phyloP scores from a whole-genome alignment of 345 rosid genomes.

The Rhodamnia rubescens region DNA sequence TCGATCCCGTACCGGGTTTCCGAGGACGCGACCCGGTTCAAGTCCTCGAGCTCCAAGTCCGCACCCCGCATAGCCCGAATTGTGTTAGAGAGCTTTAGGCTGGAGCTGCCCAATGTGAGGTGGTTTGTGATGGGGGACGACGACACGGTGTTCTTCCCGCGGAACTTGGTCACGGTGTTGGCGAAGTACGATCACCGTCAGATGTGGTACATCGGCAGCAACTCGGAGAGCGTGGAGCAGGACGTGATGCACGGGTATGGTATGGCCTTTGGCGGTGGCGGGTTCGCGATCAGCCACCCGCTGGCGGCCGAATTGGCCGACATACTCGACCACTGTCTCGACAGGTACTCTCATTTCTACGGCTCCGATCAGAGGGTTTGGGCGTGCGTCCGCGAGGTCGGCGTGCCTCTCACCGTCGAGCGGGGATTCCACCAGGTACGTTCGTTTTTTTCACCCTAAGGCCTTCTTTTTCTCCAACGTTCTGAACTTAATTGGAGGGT shows the following conservation, averaged over 20 bases:
- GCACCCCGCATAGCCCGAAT: conserved; percentile 78
- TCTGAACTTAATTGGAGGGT: no score
- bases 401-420: conserved; percentile 54
- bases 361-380: conserved; percentile 82
- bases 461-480: not conserved
- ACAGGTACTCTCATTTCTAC: conserved; percentile 51
- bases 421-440: conserved; percentile 87
- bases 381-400: conserved; percentile 66
- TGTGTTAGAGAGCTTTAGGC: conserved; percentile 43
- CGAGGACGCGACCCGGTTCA: conserved; percentile 47
- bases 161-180: conserved; percentile 52
- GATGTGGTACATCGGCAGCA: conserved; percentile 78
- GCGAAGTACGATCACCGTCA: conserved; percentile 53
- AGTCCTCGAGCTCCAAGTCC: conserved; percentile 42
- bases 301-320: conserved; percentile 45
- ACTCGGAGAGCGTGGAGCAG: conserved; percentile 79
- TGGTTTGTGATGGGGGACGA: conserved; percentile 99
- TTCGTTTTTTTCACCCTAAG: not conserved
- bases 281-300: conserved; percentile 66
- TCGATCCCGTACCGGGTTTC: conserved; percentile 35
- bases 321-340: conserved; percentile 58
- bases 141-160: conserved; percentile 61
- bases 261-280: conserved; percentile 97
- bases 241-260: conserved; percentile 49
- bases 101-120: conserved; percentile 36